Conservation (phyloP, 2,329 filamentous ascomycete species). For the Fusarium burgessii region DNA sequence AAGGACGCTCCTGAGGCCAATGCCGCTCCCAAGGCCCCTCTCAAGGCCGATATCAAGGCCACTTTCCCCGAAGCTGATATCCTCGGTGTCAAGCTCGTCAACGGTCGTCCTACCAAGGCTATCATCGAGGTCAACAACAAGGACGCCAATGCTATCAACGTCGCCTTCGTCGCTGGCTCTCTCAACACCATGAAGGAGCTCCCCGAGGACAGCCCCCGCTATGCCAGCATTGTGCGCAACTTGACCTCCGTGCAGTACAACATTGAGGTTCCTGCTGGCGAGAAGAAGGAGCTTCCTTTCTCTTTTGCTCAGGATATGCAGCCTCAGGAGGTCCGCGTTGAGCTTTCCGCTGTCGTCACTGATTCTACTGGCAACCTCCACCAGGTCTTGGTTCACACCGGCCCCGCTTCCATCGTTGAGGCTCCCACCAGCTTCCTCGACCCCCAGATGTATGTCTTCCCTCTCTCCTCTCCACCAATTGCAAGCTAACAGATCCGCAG, state of each 20-base stretch:
- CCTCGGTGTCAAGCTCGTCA: conserved; percentile 95
- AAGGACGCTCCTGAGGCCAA: conserved; percentile 39
- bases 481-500: conserved; percentile 61
- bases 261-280: conserved; percentile 78
- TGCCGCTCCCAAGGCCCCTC: conserved; percentile 41
- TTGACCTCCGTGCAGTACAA: conserved; percentile 82
- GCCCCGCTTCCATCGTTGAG: conserved; percentile 88
- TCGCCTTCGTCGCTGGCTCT: conserved; percentile 81
- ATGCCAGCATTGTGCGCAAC: conserved; percentile 79
- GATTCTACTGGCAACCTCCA: conserved; percentile 76
- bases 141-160: conserved; percentile 78
- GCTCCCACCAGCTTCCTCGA: conserved; percentile 92
- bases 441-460: conserved; percentile 85
- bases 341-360: conserved; percentile 79
- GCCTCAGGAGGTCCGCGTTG: conserved; percentile 86
- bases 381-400: conserved; percentile 84
- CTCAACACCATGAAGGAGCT: conserved; percentile 70
- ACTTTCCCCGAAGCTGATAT: conserved; percentile 79
- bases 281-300: conserved; percentile 82
- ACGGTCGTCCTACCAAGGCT: conserved; percentile 86
- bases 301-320: conserved; percentile 91
- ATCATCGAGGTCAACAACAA: conserved; percentile 87
- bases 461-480: not conserved
- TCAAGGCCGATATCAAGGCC: conserved; percentile 74
- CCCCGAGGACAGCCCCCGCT: conserved; percentile 58